phyloP scores from a whole-genome alignment of 768 basidiomycete genomes.

The Gelatoporia subvermispora region DNA sequence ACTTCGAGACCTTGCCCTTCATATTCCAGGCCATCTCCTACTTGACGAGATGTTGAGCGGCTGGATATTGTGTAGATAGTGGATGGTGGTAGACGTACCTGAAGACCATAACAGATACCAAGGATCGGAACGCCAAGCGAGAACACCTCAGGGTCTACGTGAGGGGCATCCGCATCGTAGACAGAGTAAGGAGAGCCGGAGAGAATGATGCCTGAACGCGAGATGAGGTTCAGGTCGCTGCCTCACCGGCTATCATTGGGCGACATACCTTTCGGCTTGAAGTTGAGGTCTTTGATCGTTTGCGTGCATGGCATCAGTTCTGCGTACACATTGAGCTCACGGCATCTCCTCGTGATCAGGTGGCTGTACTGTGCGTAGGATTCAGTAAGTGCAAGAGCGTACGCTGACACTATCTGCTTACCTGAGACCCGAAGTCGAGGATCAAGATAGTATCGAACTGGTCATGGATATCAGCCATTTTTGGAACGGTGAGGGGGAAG shows the following conservation, averaged over 20 bases:
- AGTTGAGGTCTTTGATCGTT: slow-evolving; percentile 78
- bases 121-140: slow-evolving; percentile 85
- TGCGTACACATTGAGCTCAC: slow-evolving; percentile 95
- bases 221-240: neutral
- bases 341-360: slow-evolving; percentile 94
- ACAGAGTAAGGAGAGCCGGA: slow-evolving; percentile 99
- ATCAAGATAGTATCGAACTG: slow-evolving; percentile 96
- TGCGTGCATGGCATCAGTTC: slow-evolving; percentile 97
- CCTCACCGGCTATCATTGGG: no score
- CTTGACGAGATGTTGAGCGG: neutral
- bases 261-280: slow-evolving; percentile 85
- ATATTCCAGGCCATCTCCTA: slow-evolving; percentile 93
- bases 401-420: slow-evolving; percentile 27
- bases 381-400: slow-evolving; percentile 4
- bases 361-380: slow-evolving; percentile 75
- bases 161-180: slow-evolving; percentile 88
- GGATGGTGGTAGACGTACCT: slow-evolving; percentile 43
- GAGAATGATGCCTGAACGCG: slow-evolving; percentile 75
- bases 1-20: slow-evolving; percentile 78
- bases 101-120: slow-evolving; percentile 96
- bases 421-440: slow-evolving; percentile 96
- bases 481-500: neutral
- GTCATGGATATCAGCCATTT: slow-evolving; percentile 87
- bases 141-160: slow-evolving; percentile 90
- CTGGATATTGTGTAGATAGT: neutral